Evolutionary conservation across 2,329 filamentous ascomycete species (phyloP).

Genomic region (Penicillium oxalicum): DNA sequence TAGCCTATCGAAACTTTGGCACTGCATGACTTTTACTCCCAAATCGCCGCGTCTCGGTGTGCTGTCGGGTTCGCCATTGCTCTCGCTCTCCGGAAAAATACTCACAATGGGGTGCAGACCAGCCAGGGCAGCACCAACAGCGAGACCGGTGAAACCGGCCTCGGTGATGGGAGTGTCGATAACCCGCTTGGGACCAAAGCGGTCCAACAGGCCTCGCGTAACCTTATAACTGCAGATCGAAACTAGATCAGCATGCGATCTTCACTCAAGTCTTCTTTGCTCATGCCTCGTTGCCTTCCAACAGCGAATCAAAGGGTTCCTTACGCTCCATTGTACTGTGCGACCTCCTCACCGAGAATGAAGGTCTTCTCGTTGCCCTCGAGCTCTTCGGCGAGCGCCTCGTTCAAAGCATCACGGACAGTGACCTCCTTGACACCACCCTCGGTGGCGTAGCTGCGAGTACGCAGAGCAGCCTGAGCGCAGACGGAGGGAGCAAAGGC

Average conservation of each 20-base stretch:
- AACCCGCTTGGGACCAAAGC: slow-evolving; percentile 93
- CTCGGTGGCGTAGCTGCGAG: slow-evolving; percentile 52
- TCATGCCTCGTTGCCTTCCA: not conserved
- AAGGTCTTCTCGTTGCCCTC: slow-evolving; percentile 93
- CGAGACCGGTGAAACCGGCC: slow-evolving; percentile 88
- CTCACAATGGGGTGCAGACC: slow-evolving; percentile 89
- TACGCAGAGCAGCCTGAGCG: slow-evolving; percentile 44
- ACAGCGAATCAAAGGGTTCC: slow-evolving; percentile 23
- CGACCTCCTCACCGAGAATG: slow-evolving; percentile 93
- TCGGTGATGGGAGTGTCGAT: slow-evolving; percentile 99
- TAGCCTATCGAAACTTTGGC: slow-evolving; percentile 1
- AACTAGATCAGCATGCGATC: slow-evolving; percentile 32
- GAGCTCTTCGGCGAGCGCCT: slow-evolving; percentile 95
- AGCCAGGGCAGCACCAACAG: slow-evolving; percentile 88
- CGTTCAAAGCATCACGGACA: slow-evolving; percentile 93
- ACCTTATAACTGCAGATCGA: slow-evolving; percentile 72
- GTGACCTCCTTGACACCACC: slow-evolving; percentile 82
- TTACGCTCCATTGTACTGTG: slow-evolving; percentile 96
- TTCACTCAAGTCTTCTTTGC: not conserved
- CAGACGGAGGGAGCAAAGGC: slow-evolving; percentile 46
- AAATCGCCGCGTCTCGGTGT: not conserved
- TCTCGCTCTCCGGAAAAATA: slow-evolving; percentile 21
- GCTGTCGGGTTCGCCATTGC: no score
- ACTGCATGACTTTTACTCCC: not conserved
- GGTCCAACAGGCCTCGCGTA: slow-evolving; percentile 93